Percentiles rank a stretch among this genome's conserved stretches.
phyloP scores from a whole-genome alignment of 2,329 filamentous ascomycete genomes.

The Emydomyces testavorans region DNA sequence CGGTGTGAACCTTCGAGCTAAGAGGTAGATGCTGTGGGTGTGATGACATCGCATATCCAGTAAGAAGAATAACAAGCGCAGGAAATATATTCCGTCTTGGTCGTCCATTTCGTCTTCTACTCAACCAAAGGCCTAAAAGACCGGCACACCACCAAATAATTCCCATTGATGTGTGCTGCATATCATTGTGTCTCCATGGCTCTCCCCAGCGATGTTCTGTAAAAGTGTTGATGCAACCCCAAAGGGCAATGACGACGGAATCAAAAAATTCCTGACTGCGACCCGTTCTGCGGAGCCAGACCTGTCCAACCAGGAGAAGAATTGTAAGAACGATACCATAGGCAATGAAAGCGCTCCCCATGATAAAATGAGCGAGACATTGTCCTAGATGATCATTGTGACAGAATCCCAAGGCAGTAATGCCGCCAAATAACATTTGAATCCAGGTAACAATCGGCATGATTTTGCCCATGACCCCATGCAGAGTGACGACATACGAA shows the following conservation, averaged over 20 bases:
- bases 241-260: constrained; percentile 75
- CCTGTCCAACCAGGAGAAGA: constrained; percentile 74
- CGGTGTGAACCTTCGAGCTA: constrained; percentile 73
- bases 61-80: constrained; percentile 78
- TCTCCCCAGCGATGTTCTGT: constrained; percentile 92
- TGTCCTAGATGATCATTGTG: constrained; percentile 83
- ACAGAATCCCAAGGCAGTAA: constrained; percentile 85
- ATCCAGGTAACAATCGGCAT: constrained; percentile 81
- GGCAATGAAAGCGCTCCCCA: constrained; percentile 91
- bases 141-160: constrained; percentile 97
- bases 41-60: constrained; percentile 88
- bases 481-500: constrained; percentile 56
- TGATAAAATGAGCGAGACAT: constrained; percentile 94
- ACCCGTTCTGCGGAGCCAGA: constrained; percentile 70
- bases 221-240: constrained; percentile 97
- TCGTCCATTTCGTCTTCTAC: constrained; percentile 65
- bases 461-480: constrained; percentile 72
- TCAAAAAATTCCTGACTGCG: constrained; percentile 96
- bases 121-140: constrained; percentile 83
- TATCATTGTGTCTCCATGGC: constrained; percentile 81
- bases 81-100: constrained; percentile 91
- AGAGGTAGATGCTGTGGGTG: constrained; percentile 76
- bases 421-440: constrained; percentile 93
- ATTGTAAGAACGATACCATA: constrained; percentile 85
- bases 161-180: constrained; percentile 99